Evolutionary conservation across 2,329 filamentous ascomycete genomes (phyloP).

Genomic region (Exserohilum rostratum): DNA sequence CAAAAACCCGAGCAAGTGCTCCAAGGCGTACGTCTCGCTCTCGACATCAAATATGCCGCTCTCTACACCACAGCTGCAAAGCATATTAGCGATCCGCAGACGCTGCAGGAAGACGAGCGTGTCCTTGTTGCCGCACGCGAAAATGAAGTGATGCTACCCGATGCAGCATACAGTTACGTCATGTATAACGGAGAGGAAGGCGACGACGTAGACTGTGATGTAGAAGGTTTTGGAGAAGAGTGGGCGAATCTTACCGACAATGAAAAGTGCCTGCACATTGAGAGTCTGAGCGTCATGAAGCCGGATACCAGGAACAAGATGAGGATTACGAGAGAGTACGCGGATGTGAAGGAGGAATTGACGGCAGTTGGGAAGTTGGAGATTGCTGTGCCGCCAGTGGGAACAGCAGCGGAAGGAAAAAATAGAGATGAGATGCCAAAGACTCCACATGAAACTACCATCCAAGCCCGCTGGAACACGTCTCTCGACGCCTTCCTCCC

Average conservation of each 20-base stretch:
- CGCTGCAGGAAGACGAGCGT: conserved; percentile 16
- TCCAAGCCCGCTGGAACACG: conserved; percentile 12
- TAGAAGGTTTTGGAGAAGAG: conserved; percentile 1
- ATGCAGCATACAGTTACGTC: conserved; percentile 5
- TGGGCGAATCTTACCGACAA: conserved; percentile 18
- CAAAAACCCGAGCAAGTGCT: conserved; percentile 17
- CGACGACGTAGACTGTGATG: conserved; percentile 8
- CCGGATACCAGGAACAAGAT: conserved; percentile 12
- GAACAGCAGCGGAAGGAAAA: no score
- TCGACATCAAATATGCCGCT: conserved; percentile 13
- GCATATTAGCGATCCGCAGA: conserved; percentile 10
- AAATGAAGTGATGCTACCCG: conserved; percentile 12
- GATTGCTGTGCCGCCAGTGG: background rate
- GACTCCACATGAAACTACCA: background rate
- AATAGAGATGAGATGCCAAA: no score
- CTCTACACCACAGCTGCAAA: conserved; percentile 18
- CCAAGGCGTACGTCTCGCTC: conserved; percentile 16
- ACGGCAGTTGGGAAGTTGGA: background rate
- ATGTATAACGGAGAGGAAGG: conserved; percentile 19
- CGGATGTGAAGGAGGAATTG: conserved; percentile 7
- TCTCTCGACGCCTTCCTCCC: conserved; percentile 9
- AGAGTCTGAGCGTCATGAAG: conserved; percentile 9
- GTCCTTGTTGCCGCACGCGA: conserved; percentile 10
- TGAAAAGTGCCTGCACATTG: conserved; percentile 18
- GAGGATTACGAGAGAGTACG: conserved; percentile 14